Evolutionary conservation across 768 basidiomycete genomes (phyloP).

Genomic region (Austroboletus eburneus): DNA sequence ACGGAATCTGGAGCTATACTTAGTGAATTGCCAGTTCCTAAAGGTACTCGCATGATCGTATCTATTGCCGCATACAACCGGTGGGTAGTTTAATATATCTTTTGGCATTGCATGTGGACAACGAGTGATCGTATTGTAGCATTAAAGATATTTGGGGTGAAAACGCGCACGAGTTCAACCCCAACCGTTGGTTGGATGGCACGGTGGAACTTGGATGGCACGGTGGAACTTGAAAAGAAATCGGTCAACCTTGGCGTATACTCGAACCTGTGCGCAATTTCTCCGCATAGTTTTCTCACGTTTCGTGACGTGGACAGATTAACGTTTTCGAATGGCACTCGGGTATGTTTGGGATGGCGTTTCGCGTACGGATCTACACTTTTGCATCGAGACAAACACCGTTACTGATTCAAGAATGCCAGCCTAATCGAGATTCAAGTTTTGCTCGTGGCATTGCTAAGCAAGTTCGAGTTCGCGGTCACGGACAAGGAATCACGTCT

Average conservation of each 20-base stretch:
- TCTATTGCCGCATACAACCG: slow-evolving; percentile 56
- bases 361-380: not conserved
- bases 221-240: not conserved
- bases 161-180: slow-evolving; percentile 30
- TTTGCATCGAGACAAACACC: not conserved
- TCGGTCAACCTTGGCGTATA: not conserved
- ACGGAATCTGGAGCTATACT: slow-evolving; percentile 43
- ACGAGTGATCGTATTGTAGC: slow-evolving; percentile 8
- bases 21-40: slow-evolving; percentile 43
- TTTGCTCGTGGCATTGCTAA: not conserved
- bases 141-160: slow-evolving; percentile 29
- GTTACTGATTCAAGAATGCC: not conserved
- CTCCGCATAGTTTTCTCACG: not conserved
- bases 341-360: not conserved
- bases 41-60: slow-evolving; percentile 47
- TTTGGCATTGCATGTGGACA: too few relatives aligned
- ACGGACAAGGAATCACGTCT: not conserved
- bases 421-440: not conserved
- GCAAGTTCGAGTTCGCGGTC: not conserved
- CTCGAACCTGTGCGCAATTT: not conserved
- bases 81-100: slow-evolving; percentile 23
- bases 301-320: not conserved
- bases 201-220: not conserved
- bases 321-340: not conserved
- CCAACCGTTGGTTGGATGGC: slow-evolving; percentile 22